These are phyloP conservation scores for Paramecium primaurelia DNA, from an alignment of 73 alveolate species.

Conservation along the genomic window DNA sequence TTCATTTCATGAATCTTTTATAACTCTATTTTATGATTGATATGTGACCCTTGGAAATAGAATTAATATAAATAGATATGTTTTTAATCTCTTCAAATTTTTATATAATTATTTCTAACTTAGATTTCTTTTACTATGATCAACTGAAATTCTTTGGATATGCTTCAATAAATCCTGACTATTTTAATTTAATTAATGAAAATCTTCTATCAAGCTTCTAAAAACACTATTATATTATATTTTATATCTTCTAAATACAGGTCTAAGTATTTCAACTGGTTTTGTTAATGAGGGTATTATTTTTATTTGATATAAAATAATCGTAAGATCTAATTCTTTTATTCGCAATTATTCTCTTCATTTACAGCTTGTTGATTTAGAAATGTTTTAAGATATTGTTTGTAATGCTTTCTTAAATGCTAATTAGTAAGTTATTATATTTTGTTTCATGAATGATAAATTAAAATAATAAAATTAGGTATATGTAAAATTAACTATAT, in stretches of 20 bases:
- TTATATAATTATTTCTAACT: conserved; percentile 80
- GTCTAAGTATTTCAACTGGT: conserved; percentile 85
- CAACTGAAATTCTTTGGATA: conserved; percentile 84
- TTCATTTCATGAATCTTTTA: conserved; percentile 59
- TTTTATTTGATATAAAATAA: conserved; percentile 12
- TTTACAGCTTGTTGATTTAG: conserved; percentile 92
- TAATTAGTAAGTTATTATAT: conserved; percentile 84
- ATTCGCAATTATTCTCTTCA: conserved; percentile 64
- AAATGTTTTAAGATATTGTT: conserved; percentile 87
- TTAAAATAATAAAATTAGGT: not conserved
- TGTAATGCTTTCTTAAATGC: conserved; percentile 90
- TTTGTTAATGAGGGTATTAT: conserved; percentile 52
- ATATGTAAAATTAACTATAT: not conserved
- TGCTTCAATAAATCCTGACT: no score
- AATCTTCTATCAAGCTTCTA: conserved; percentile 92
- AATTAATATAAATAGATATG: conserved; percentile 85
- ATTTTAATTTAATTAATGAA: conserved; percentile 83
- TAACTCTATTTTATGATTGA: conserved; percentile 87
- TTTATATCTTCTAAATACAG: conserved; percentile 88
- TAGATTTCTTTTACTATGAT: conserved; percentile 96
- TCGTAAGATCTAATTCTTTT: conserved; percentile 61
- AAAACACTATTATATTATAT: conserved; percentile 71
- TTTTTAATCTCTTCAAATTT: conserved; percentile 91
- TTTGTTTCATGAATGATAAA: conserved; percentile 61
- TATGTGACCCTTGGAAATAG: conserved; percentile 91